Conservation (phyloP, 108 stramenopile species). For the Stephanodiscus triporus region DNA sequence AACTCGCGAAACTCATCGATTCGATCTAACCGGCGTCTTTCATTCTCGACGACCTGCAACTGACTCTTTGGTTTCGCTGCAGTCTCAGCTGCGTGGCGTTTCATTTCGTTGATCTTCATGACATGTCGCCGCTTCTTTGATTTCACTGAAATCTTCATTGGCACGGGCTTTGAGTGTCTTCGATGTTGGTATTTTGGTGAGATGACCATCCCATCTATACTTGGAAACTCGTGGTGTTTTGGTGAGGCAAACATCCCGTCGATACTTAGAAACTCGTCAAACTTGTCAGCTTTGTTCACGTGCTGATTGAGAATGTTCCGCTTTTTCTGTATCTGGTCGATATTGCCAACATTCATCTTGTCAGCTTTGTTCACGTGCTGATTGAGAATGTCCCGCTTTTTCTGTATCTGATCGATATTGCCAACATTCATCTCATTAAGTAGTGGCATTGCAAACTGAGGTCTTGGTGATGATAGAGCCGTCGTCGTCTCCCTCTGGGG, state of each 20-base stretch:
- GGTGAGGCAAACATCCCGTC: slow-evolving; percentile 25
- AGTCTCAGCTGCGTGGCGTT: neutral
- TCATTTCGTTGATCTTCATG: neutral
- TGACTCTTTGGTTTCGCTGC: too few species aligned
- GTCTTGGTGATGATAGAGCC: slow-evolving; percentile 19
- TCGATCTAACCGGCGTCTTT: neutral
- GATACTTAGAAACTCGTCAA: slow-evolving; percentile 14
- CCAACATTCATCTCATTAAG: neutral
- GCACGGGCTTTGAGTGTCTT: slow-evolving; percentile 9
- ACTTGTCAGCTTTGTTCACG: neutral
- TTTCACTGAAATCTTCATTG: slow-evolving; percentile 31
- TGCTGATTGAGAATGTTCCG: slow-evolving; percentile 4
- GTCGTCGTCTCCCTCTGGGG: neutral
- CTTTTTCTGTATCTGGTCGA: neutral
- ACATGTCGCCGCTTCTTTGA: slow-evolving; percentile 13
- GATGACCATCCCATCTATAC: slow-evolving; percentile 34
- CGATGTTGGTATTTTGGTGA: neutral
- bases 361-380: too few species aligned
- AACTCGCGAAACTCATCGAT: neutral
- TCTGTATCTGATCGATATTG: neutral
- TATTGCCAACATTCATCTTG: neutral
- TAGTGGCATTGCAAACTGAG: slow-evolving; percentile 17
- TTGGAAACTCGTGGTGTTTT: neutral
- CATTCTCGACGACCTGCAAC: neutral
- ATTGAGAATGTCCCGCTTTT: neutral